These are phyloP conservation scores for Nitzschia palea DNA, from an alignment of 108 stramenopile genomes.

Conservation along the genomic window DNA sequence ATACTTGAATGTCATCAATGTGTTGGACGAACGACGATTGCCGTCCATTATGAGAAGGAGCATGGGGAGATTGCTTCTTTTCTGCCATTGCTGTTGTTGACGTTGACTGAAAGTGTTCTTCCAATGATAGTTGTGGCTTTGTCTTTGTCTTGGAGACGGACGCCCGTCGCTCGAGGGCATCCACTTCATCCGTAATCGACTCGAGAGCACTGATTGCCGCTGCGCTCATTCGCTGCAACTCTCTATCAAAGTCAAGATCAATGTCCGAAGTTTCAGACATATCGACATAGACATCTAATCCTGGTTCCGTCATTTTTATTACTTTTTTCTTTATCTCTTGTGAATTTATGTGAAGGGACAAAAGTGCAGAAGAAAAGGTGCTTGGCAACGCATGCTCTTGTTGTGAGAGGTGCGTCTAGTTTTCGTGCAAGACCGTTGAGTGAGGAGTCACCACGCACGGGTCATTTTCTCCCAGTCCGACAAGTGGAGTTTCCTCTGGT, in stretches of 20 bases:
- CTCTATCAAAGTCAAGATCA: conserved; percentile 4
- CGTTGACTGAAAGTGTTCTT: conserved; percentile 1
- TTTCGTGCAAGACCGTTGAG: too few relatives aligned
- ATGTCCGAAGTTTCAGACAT: neutral
- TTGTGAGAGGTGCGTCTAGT: too few relatives aligned
- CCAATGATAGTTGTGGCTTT: neutral
- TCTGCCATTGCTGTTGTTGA: neutral
- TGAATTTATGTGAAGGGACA: too few relatives aligned
- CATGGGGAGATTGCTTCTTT: neutral
- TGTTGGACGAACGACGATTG: neutral
- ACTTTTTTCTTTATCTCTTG: neutral
- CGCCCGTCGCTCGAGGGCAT: neutral
- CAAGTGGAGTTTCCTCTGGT: too few relatives aligned
- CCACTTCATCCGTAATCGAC: conserved; percentile 13
- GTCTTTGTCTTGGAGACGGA: neutral
- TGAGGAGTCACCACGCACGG: too few relatives aligned
- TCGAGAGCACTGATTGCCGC: conserved; percentile 7
- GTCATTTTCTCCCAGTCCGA: too few relatives aligned
- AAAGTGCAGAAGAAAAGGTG: too few relatives aligned
- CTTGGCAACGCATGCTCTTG: too few relatives aligned
- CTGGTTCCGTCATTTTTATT: neutral
- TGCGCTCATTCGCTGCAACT: conserved; percentile 9
- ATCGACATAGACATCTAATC: too few relatives aligned
- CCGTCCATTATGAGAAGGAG: neutral
- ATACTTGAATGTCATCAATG: conserved; percentile 14